Conservation (phyloP, 106 monocot species). For the Allium cepa region DNA sequence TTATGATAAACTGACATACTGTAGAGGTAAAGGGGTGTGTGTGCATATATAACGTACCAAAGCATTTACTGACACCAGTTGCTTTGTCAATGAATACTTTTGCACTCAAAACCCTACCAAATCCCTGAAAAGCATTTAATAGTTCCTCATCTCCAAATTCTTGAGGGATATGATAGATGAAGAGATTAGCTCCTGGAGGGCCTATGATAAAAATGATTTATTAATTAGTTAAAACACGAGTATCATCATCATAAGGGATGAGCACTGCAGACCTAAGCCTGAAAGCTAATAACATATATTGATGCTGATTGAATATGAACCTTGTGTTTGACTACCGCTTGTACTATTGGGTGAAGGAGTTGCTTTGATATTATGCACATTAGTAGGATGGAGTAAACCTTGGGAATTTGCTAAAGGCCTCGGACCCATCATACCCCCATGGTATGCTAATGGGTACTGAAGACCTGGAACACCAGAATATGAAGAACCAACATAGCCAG, state of each 20-base stretch:
- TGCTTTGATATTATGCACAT: slow-evolving; percentile 18
- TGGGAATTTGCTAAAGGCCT: slow-evolving; percentile 44
- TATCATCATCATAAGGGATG: no score
- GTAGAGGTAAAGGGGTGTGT: background rate
- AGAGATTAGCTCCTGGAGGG: slow-evolving; percentile 95
- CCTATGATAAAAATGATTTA: slow-evolving; percentile 20
- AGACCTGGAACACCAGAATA: slow-evolving; percentile 58
- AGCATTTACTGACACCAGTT: slow-evolving; percentile 96
- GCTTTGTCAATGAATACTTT: slow-evolving; percentile 96
- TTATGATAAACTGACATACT: background rate
- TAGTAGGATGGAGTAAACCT: slow-evolving; percentile 23
- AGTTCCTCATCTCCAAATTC: slow-evolving; percentile 90
- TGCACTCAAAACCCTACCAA: slow-evolving; percentile 89
- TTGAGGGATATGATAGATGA: slow-evolving; percentile 99
- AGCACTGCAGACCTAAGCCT: no score
- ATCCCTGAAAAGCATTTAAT: slow-evolving; percentile 72
- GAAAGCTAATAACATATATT: no score
- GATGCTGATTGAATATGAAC: slow-evolving; percentile 6
- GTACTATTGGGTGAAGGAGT: slow-evolving; percentile 26
- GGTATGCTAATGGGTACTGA: slow-evolving; percentile 71
- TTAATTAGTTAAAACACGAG: background rate
- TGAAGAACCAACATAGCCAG: slow-evolving; percentile 48
- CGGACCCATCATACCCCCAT: slow-evolving; percentile 28
- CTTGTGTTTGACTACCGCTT: slow-evolving; percentile 68
- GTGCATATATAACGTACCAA: slow-evolving; percentile 45